phyloP scores from a whole-genome alignment of 179 eudicot genomes.

The Amaranthus tricolor region DNA sequence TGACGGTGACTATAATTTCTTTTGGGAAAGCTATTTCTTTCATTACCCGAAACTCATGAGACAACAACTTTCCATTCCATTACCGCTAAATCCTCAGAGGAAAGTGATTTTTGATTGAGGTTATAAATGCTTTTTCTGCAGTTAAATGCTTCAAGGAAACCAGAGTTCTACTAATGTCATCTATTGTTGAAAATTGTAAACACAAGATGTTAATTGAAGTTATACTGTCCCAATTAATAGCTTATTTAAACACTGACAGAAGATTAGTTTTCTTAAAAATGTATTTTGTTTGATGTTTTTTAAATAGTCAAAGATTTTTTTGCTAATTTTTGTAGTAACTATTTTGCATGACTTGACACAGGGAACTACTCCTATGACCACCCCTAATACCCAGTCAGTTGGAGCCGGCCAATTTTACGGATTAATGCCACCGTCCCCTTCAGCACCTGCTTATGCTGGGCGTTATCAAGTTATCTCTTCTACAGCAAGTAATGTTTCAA shows the following conservation, averaged over 20 bases:
- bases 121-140: neutral
- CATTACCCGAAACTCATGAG: too few relatives aligned
- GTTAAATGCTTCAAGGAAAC: neutral
- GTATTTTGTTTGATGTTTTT: neutral
- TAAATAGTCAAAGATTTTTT: neutral
- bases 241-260: neutral
- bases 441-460: conserved; percentile 70
- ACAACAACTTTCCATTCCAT: too few relatives aligned
- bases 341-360: conserved; percentile 30
- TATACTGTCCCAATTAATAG: neutral
- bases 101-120: neutral
- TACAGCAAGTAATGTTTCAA: conserved; percentile 43
- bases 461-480: conserved; percentile 50
- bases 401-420: conserved; percentile 70
- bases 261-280: neutral
- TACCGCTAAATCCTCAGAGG: neutral
- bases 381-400: conserved; percentile 44
- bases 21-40: too few relatives aligned
- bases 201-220: neutral
- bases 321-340: neutral
- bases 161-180: neutral
- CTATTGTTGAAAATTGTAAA: too few relatives aligned
- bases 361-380: conserved; percentile 59
- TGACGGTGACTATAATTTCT: too few relatives aligned
- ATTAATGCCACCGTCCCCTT: conserved; percentile 64